Evolutionary conservation across 441 rosid genomes (phyloP), one percentile per base, ranked within the genome.

Genomic region (Bruguiera hainesii): DNA sequence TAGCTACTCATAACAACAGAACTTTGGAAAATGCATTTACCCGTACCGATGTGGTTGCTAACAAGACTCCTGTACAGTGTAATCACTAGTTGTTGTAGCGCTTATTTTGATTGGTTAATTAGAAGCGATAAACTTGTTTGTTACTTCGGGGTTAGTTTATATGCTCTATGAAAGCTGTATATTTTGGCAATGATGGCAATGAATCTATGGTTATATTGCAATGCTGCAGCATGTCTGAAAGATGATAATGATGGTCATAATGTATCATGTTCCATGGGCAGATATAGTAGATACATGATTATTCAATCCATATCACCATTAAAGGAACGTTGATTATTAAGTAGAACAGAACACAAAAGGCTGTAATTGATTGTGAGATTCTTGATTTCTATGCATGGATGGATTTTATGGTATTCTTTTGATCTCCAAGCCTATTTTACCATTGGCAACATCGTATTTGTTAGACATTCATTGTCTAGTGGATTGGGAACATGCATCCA

Each of bases 11-110:
- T 49, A 7, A n/a, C 25, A 63, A 21, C 6, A 21, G 64, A 15
- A 39, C 5, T 42, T 51, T 7, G 48, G 8, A 53, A 19, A 19
- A 51, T 62, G 56, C 63, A n/a, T 28, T 50, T 56, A 50, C n/a
- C 18, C 66, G 9, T 53, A 16, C 50, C 11, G 23, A 42, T 42
- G 48, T 11, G 16, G 48, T 13, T 25, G 15, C 62, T 60, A 58
- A 48, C 65, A 9, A 16, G 26, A 55, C 31, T 67, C 56, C 8
- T 65, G 70, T 73, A 71, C 9, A 63, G 48, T 30, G 4, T 29
- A 8, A 50, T 50, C 26, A 7, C 48, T 20, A 48, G 21, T 39
- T 58, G 6, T 29, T 20, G 8, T 29, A 25, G 18, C 28, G 21
- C 25, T 57, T 21, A 1, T n/a, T 51, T 63, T 3, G 29, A 11